Evolutionary conservation across 805 yeast species (phyloP).

Genomic region (Lipomyces mesembrius): DNA sequence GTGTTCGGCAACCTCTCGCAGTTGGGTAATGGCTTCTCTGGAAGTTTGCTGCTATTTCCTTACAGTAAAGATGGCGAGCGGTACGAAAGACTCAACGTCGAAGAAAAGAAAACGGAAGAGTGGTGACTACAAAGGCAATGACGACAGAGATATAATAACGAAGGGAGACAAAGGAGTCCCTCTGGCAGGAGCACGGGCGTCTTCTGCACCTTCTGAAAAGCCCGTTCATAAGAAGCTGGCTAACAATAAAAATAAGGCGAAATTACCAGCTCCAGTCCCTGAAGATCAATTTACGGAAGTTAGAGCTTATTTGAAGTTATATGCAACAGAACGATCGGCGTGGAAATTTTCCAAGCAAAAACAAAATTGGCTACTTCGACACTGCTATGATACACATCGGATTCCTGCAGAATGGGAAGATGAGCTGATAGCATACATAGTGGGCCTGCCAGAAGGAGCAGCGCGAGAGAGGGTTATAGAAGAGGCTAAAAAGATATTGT

Average conservation of each 20-base stretch:
- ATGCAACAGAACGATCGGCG: constrained; percentile 1
- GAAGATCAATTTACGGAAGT: background rate
- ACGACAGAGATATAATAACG: background rate
- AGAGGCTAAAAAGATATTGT: constrained; percentile 8
- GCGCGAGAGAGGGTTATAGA: constrained; percentile 18
- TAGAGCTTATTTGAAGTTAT: constrained; percentile 12
- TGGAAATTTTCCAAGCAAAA: constrained; percentile 34
- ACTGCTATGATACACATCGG: constrained; percentile 7
- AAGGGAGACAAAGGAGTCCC: background rate
- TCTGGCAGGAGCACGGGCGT: background rate
- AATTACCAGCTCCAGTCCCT: background rate
- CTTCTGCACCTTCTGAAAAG: background rate
- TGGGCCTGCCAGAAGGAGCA: constrained; percentile 22
- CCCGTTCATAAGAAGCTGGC: background rate
- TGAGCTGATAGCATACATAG: constrained; percentile 5
- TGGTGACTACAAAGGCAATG: background rate
- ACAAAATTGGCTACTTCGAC: constrained; percentile 29
- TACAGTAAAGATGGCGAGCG: background rate
- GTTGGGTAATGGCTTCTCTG: background rate
- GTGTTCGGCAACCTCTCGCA: too few relatives aligned
- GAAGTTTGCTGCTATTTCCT: background rate
- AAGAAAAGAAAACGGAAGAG: background rate
- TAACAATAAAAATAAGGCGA: background rate
- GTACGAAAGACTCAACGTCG: background rate
- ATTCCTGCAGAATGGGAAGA: constrained; percentile 11